These are phyloP conservation scores for Trametes villosa DNA, from an alignment of 768 basidiomycete genomes.

Conservation along the genomic window DNA sequence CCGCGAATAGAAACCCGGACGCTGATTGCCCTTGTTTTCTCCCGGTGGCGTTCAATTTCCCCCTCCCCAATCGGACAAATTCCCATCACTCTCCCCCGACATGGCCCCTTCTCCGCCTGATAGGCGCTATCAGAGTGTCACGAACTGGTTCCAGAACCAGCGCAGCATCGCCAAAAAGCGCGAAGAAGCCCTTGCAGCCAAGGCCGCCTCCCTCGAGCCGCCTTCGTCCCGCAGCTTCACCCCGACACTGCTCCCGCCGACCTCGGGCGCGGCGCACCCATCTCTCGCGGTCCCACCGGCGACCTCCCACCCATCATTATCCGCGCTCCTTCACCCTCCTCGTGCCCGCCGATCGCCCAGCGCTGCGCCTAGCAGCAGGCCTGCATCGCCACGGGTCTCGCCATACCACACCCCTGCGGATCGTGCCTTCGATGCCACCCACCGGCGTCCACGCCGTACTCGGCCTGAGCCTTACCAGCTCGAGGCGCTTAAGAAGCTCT, in stretches of 20 bases:
- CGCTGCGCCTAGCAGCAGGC: conserved; percentile 28
- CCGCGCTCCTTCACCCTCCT: conserved; percentile 39
- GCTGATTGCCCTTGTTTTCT: conserved; percentile 20
- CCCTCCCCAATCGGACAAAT: conserved; percentile 23
- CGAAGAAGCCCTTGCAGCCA: conserved; percentile 46
- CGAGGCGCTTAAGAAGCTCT: conserved; percentile 71
- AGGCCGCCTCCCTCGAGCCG: conserved; percentile 31
- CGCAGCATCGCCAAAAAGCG: conserved; percentile 77
- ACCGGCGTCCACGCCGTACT: conserved; percentile 63
- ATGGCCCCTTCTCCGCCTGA: conserved; percentile 19
- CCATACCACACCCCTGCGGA: conserved; percentile 28
- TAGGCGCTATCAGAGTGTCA: conserved; percentile 81
- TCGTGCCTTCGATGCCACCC: conserved; percentile 16
- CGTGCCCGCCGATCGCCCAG: conserved; percentile 44
- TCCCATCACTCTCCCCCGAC: conserved; percentile 8
- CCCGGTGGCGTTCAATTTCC: conserved; percentile 26
- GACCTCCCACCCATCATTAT: conserved; percentile 50
- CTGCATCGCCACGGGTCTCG: conserved; percentile 33
- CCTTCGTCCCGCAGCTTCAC: conserved; percentile 27
- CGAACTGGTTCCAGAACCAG: conserved; percentile 89
- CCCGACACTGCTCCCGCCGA: conserved; percentile 34
- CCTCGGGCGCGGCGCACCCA: conserved; percentile 34
- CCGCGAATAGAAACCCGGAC: conserved; percentile 16
- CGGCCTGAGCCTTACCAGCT: conserved; percentile 82
- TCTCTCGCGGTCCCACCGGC: conserved; percentile 47